Evolutionary conservation across 2,329 filamentous ascomycete genomes (phyloP), one percentile per base, ranked within the genome.

Genomic region (Penicillium sp.): DNA sequence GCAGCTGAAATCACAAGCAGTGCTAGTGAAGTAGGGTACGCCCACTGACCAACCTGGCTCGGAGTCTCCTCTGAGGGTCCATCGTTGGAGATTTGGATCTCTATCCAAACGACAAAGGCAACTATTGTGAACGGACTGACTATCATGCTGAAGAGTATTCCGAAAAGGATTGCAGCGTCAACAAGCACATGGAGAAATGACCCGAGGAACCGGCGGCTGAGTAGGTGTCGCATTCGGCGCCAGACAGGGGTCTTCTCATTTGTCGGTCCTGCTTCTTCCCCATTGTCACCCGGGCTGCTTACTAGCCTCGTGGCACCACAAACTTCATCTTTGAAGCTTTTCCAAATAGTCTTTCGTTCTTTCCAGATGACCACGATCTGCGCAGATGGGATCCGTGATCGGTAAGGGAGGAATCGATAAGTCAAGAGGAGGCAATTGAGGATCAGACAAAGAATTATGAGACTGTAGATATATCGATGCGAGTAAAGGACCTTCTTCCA

Each of bases 11-110:
- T 42, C 2, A 69, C 42, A 6, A 72, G 52, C n/a, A 72, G 52
- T 3, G 52, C 66, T 21, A 71, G 61, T 4, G 66, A 62, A 5
- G 66, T 65, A 7, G 68, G 39, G 16, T 61, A 63, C 2, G 61
- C 58, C 69, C 69, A 72, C 46, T 72, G 69, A 9, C 67, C 69
- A 13, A 72, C 69, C 40, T 71, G 68, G 21, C 63, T 57, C 1
- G 66, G 63, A 37, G 55, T 60, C 48, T 72, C 69, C 32, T 66
- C 60, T 0, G 62, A 57, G 0, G 66, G 63, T 1, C 68, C 67
- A 39, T 72, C 69, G 13, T 66, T 59, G 31, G 60, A 49, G 9
- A 72, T 70, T 52, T 63, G 69, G 49, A 60, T 67, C 47, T 72
- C 69, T n/a, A 68, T 66, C 67, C 68, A 72, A 8, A 58, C 54